phyloP scores from a whole-genome alignment of 306 rosid species.

The Medicago lupulina region DNA sequence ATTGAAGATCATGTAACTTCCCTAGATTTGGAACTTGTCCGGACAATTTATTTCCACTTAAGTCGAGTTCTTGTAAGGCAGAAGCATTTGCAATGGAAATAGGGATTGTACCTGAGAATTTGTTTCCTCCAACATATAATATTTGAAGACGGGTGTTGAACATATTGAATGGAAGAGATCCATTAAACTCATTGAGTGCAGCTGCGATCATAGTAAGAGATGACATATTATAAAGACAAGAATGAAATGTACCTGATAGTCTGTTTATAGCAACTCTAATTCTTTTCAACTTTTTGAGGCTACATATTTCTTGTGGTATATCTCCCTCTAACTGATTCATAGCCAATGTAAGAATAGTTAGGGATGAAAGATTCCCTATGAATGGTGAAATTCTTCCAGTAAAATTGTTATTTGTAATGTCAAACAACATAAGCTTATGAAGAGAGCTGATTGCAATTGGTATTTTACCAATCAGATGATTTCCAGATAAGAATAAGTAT shows the following conservation, averaged over 20 bases:
- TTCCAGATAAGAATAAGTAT: neutral
- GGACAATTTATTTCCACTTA: neutral
- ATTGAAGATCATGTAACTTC: neutral
- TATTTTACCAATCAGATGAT: slow-evolving; percentile 4
- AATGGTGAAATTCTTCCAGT: slow-evolving; percentile 35
- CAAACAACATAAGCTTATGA: neutral
- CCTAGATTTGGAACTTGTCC: slow-evolving; percentile 44
- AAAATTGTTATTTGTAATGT: neutral
- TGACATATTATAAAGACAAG: slow-evolving; percentile 18
- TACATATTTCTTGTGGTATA: slow-evolving; percentile 38
- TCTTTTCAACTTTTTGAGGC: neutral
- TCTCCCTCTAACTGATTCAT: slow-evolving; percentile 6
- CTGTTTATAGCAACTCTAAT: too few species aligned
- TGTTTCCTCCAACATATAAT: neutral
- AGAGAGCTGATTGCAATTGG: slow-evolving; percentile 7
- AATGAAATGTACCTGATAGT: neutral
- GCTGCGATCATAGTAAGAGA: neutral
- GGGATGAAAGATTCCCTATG: slow-evolving; percentile 27
- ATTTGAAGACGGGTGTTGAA: neutral
- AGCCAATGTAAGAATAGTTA: neutral
- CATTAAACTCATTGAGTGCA: neutral
- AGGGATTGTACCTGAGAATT: slow-evolving; percentile 27
- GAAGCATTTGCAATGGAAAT: slow-evolving; percentile 20
- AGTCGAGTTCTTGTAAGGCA: neutral
- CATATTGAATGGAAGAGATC: slow-evolving; percentile 12